These are phyloP conservation scores for Microthyrium microscopicum DNA, from an alignment of 2,329 filamentous ascomycete species.

Conservation along the genomic window DNA sequence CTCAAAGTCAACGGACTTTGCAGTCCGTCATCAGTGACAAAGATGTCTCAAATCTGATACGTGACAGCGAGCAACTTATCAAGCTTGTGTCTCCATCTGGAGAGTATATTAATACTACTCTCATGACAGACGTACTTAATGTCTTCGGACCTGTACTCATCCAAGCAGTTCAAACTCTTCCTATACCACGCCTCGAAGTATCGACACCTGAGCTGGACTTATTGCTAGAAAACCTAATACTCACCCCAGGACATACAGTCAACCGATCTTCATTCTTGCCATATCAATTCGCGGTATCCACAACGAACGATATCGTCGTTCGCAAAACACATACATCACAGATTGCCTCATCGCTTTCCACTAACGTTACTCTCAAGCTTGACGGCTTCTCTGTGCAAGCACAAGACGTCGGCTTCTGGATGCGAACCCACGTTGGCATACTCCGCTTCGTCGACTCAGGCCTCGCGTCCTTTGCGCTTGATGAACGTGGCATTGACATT, in stretches of 20 bases:
- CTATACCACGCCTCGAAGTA: slow-evolving; percentile 79
- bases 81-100: slow-evolving; percentile 51
- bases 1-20: slow-evolving; percentile 51
- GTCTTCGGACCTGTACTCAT: slow-evolving; percentile 68
- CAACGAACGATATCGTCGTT: slow-evolving; percentile 73
- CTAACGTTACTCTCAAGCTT: slow-evolving; percentile 55
- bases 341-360: slow-evolving; percentile 38
- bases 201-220: slow-evolving; percentile 71
- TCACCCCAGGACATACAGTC: slow-evolving; percentile 72
- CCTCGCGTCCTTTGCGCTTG: slow-evolving; percentile 70
- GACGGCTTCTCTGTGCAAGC: slow-evolving; percentile 72
- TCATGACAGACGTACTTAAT: slow-evolving; percentile 60
- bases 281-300: slow-evolving; percentile 64
- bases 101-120: slow-evolving; percentile 47
- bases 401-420: slow-evolving; percentile 78
- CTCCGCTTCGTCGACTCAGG: slow-evolving; percentile 66
- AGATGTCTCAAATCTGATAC: slow-evolving; percentile 52
- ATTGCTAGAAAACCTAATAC: slow-evolving; percentile 73
- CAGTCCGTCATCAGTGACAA: slow-evolving; percentile 53
- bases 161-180: slow-evolving; percentile 66
- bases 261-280: slow-evolving; percentile 82
- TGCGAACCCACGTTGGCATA: slow-evolving; percentile 61
- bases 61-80: slow-evolving; percentile 50
- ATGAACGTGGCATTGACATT: slow-evolving; percentile 75
- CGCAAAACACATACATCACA: slow-evolving; percentile 59